A percentile compares a stretch with the other conserved stretches of the same genome.
Conservation (phyloP, 371 early-diverging fungal genomes). For the Gilbertella persicaria region DNA sequence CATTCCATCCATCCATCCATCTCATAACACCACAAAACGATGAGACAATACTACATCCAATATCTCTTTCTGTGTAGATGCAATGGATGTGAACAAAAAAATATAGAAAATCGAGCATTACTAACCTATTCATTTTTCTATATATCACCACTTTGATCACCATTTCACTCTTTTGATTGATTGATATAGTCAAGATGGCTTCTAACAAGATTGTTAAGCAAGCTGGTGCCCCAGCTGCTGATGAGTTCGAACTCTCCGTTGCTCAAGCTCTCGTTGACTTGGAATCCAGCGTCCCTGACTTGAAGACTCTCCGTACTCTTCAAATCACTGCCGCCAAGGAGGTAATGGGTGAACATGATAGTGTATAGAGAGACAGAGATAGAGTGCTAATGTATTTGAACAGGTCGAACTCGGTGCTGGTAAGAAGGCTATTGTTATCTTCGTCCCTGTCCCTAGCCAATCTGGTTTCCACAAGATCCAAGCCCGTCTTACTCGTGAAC, state of each 20-base stretch:
- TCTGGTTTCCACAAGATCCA: slow-evolving; percentile 95
- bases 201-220: slow-evolving; percentile 80
- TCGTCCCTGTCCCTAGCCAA: slow-evolving; percentile 93
- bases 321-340: slow-evolving; percentile 95
- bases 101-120: neutral
- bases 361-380: slow-evolving; percentile 5
- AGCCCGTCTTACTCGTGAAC: slow-evolving; percentile 90
- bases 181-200: slow-evolving; percentile 43
- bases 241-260: slow-evolving; percentile 92
- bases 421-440: slow-evolving; percentile 95
- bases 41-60: too few species aligned
- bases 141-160: neutral
- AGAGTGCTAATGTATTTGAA: neutral
- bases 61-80: neutral
- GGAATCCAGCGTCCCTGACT: slow-evolving; percentile 91
- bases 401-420: slow-evolving; percentile 91
- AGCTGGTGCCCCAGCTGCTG: slow-evolving; percentile 71
- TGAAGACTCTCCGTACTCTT: slow-evolving; percentile 92
- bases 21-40: too few species aligned
- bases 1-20: too few species aligned
- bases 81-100: neutral
- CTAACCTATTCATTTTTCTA: neutral
- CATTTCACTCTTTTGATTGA: neutral
- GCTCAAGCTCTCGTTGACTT: slow-evolving; percentile 96
- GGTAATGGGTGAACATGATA: too few species aligned